phyloP scores from a whole-genome alignment of 164 flowering plant species.

The Vitis amurensis region DNA sequence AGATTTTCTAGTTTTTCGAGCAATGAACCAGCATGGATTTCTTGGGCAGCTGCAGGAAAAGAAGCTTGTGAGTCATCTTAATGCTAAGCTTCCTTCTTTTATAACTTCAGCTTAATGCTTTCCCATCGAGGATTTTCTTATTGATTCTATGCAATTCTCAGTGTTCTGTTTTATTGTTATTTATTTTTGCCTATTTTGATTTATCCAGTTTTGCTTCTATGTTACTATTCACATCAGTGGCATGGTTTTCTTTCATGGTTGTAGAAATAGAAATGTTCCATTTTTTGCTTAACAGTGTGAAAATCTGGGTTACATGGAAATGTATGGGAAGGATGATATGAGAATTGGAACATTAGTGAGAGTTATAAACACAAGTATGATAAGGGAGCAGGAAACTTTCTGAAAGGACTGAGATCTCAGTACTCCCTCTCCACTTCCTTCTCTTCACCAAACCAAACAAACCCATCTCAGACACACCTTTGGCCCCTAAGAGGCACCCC shows the following conservation, averaged over 20 bases:
- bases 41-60: slow-evolving; percentile 75
- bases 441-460: too few relatives aligned
- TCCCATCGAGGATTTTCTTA: not conserved
- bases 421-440: too few relatives aligned
- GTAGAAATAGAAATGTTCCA: not conserved
- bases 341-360: too few relatives aligned
- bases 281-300: not conserved
- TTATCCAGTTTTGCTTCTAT: not conserved
- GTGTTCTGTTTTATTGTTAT: too few relatives aligned
- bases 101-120: not conserved
- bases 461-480: too few relatives aligned
- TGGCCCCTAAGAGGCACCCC: too few relatives aligned
- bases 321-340: not conserved
- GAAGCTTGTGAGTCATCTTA: slow-evolving; percentile 58
- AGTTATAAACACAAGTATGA: too few relatives aligned
- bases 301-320: not conserved
- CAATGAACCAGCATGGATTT: slow-evolving; percentile 75
- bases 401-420: too few relatives aligned
- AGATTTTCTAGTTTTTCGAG: slow-evolving; percentile 71
- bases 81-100: not conserved
- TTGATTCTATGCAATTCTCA: not conserved
- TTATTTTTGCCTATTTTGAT: too few relatives aligned
- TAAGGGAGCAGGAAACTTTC: too few relatives aligned
- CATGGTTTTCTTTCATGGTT: not conserved
- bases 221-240: not conserved